These are phyloP conservation scores for Nicotiana rustica DNA, from an alignment of 305 asterid genomes.

Conservation along the genomic window DNA sequence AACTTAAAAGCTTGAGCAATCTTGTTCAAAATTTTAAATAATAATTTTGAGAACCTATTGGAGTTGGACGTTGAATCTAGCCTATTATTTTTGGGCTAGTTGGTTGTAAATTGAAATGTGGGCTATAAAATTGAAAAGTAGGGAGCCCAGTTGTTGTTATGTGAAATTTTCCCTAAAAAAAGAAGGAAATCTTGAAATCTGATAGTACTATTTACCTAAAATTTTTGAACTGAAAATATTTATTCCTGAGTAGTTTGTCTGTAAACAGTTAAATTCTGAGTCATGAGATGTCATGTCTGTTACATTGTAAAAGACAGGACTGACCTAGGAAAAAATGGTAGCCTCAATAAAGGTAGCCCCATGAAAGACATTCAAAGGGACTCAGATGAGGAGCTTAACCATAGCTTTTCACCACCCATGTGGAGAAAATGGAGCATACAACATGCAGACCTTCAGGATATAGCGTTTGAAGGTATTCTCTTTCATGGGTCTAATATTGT, in stretches of 20 bases:
- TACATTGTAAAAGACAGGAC: conserved; percentile 58
- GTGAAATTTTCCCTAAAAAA: too few relatives aligned
- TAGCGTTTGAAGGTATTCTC: conserved; percentile 69
- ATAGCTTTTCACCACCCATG: conserved; percentile 54
- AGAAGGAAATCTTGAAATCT: too few relatives aligned
- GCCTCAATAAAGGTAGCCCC: conserved; percentile 40
- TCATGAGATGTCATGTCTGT: conserved; percentile 44
- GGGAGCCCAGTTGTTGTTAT: too few relatives aligned
- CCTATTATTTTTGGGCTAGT: too few relatives aligned
- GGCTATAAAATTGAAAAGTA: too few relatives aligned
- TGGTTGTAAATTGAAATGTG: too few relatives aligned
- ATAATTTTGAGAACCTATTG: too few relatives aligned
- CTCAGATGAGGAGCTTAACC: conserved; percentile 45
- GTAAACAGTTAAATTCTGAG: conserved; percentile 42
- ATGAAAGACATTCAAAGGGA: conserved; percentile 42
- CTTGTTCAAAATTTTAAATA: too few relatives aligned
- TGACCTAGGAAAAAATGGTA: conserved; percentile 48
- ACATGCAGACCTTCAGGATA: conserved; percentile 57
- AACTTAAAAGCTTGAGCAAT: too few relatives aligned
- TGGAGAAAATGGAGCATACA: conserved; percentile 78
- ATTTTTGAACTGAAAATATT: conserved; percentile 22
- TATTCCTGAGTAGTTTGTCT: conserved; percentile 22
- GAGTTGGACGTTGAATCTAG: too few relatives aligned
- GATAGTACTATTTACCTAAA: not conserved
- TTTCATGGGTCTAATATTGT: not conserved